Percentiles rank a stretch among this genome's conserved stretches.
phyloP scores from a whole-genome alignment of 2,329 filamentous ascomycete genomes.

The Aureobasidium sp. region DNA sequence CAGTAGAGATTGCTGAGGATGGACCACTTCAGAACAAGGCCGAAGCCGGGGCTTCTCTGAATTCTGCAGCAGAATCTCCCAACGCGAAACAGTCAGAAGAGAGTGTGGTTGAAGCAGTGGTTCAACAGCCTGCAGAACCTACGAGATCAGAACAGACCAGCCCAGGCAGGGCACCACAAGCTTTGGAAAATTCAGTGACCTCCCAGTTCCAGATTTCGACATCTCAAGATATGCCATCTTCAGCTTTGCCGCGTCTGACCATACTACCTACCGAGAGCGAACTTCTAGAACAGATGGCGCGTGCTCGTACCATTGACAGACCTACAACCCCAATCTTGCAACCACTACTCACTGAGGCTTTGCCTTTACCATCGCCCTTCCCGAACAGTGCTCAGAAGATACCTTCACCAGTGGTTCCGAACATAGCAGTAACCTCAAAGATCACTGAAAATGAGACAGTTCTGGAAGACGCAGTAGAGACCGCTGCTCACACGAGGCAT shows the following conservation, averaged over 20 bases:
- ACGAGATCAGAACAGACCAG: not conserved
- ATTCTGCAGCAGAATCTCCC: not conserved
- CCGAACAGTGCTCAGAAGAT: slow-evolving; percentile 15
- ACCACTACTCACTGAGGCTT: slow-evolving; percentile 20
- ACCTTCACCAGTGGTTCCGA: not conserved
- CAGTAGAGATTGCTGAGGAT: not conserved
- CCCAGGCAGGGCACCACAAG: not conserved
- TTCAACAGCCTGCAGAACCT: not conserved
- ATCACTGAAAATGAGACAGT: not conserved
- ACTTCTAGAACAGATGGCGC: not conserved
- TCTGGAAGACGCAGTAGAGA: not conserved
- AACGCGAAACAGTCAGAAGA: not conserved
- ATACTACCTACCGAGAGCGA: slow-evolving; percentile 14
- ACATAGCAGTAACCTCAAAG: not conserved
- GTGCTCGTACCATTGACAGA: slow-evolving; percentile 4
- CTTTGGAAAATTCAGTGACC: not conserved
- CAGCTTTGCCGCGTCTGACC: slow-evolving; percentile 19
- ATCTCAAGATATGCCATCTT: slow-evolving; percentile 17
- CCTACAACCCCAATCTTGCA: slow-evolving; percentile 24
- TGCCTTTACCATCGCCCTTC: slow-evolving; percentile 28
- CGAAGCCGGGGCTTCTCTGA: not conserved
- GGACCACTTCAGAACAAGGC: not conserved
- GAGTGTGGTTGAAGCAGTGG: not conserved
- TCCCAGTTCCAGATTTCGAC: not conserved
- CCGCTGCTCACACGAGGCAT: no score